Percentiles rank a stretch among this genome's conserved stretches.
Evolutionary conservation across 169 alveolate species (phyloP).

Genomic region (Toxoplasma gondii): DNA sequence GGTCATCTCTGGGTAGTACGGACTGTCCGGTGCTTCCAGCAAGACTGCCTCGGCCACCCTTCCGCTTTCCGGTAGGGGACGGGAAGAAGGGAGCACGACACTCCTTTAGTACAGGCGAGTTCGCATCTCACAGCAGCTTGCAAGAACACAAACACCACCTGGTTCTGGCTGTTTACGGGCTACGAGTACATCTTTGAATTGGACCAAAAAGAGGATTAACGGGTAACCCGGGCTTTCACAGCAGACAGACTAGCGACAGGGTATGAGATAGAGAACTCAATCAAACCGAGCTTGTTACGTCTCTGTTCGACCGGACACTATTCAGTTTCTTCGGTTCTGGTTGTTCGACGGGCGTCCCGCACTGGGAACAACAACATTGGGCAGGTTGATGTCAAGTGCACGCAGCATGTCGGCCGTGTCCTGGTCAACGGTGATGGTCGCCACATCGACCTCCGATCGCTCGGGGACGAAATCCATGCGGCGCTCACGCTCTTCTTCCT

Average conservation of each 20-base stretch:
- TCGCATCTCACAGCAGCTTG: not conserved
- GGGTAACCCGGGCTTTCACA: not conserved
- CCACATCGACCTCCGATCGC: conserved; percentile 90
- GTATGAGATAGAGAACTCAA: not conserved
- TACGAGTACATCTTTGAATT: not conserved
- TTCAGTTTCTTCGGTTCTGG: conserved; percentile 22
- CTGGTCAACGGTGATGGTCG: conserved; percentile 87
- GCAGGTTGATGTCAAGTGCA: conserved; percentile 56
- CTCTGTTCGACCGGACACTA: not conserved
- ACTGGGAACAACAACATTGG: conserved; percentile 45
- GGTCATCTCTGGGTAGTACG: too few species aligned
- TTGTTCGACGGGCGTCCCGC: conserved; percentile 40
- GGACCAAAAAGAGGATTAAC: not conserved
- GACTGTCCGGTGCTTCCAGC: too few species aligned
- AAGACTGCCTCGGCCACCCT: not conserved
- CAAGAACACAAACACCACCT: not conserved
- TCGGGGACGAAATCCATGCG: conserved; percentile 98
- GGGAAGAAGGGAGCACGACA: not conserved
- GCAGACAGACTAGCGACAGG: not conserved
- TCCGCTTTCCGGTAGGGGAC: not conserved
- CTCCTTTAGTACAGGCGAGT: not conserved
- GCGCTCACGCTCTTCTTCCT: conserved; percentile 99
- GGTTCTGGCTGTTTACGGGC: not conserved
- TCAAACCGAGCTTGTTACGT: not conserved
- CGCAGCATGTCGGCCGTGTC: conserved; percentile 90